A percentile compares a stretch with the other conserved stretches of the same genome.
These are phyloP conservation scores for Aspergillus versicolor DNA, from an alignment of 2,329 filamentous ascomycete species.

Conservation along the genomic window DNA sequence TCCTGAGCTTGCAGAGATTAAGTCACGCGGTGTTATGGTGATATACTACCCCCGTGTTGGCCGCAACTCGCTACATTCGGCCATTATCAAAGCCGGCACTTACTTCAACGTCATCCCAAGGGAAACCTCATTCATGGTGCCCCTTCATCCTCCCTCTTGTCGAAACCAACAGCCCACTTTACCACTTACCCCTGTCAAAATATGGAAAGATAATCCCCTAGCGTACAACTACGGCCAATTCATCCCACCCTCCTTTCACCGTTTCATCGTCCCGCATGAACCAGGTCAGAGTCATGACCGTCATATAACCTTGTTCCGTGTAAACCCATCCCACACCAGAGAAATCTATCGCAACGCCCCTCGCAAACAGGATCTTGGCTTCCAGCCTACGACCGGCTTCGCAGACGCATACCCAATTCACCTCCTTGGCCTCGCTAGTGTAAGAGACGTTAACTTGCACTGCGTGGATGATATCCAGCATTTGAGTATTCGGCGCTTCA, in stretches of 20 bases:
- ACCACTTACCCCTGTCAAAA: constrained; percentile 46
- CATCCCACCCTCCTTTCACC: constrained; percentile 49
- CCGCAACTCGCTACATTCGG: constrained; percentile 10
- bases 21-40: constrained; percentile 54
- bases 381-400: constrained; percentile 55
- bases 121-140: constrained; percentile 52
- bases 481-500: constrained; percentile 55
- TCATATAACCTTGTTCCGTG: constrained; percentile 55
- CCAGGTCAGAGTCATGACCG: constrained; percentile 30
- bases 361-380: constrained; percentile 50
- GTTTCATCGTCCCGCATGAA: constrained; percentile 40
- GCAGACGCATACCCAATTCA: constrained; percentile 61
- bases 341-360: constrained; percentile 57
- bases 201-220: constrained; percentile 56
- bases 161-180: constrained; percentile 39
- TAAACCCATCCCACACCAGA: constrained; percentile 46
- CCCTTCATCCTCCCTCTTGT: constrained; percentile 45
- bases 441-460: constrained; percentile 50
- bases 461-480: constrained; percentile 40
- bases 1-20: constrained; percentile 46
- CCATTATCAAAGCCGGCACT: constrained; percentile 29
- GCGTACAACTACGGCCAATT: constrained; percentile 41
- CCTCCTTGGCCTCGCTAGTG: constrained; percentile 55
- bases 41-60: constrained; percentile 45
- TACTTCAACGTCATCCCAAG: constrained; percentile 27